A percentile compares a stretch with the other conserved stretches of the same genome.
Evolutionary conservation across 306 rosid species (phyloP).

Genomic region (Ochetophila trinervis): DNA sequence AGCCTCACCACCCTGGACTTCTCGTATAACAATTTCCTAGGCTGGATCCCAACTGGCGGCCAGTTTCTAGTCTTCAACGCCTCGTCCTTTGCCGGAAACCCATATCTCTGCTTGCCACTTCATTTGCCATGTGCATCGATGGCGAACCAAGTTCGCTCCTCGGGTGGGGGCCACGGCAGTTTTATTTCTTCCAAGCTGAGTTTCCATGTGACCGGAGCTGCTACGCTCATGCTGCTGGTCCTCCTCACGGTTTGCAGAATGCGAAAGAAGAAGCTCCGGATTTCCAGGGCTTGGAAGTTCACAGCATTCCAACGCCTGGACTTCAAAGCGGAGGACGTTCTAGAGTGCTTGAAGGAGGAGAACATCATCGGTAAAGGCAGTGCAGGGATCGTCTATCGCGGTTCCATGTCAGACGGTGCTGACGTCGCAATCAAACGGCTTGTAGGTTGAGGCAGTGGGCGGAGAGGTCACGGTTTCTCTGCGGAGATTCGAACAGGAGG

Average conservation of each 20-base stretch:
- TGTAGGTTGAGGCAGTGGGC: slow-evolving; percentile 49
- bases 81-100: slow-evolving; percentile 60
- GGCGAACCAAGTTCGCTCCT: neutral
- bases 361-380: slow-evolving; percentile 87
- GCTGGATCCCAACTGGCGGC: slow-evolving; percentile 55
- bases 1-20: slow-evolving; percentile 70
- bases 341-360: slow-evolving; percentile 73
- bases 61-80: slow-evolving; percentile 58
- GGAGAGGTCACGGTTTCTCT: slow-evolving; percentile 66
- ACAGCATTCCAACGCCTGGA: slow-evolving; percentile 60
- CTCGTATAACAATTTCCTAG: slow-evolving; percentile 57
- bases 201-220: slow-evolving; percentile 14
- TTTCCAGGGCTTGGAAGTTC: slow-evolving; percentile 53
- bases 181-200: slow-evolving; percentile 28
- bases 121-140: slow-evolving; percentile 33
- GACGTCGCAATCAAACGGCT: slow-evolving; percentile 70
- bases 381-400: slow-evolving; percentile 69
- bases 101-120: slow-evolving; percentile 48
- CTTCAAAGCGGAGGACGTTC: slow-evolving; percentile 62
- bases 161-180: neutral
- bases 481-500: slow-evolving; percentile 86
- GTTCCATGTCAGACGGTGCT: slow-evolving; percentile 47
- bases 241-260: slow-evolving; percentile 37
- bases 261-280: slow-evolving; percentile 32
- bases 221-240: slow-evolving; percentile 26